Evolutionary conservation across 345 rosid genomes (phyloP).

Genomic region (Combretum micranthum): DNA sequence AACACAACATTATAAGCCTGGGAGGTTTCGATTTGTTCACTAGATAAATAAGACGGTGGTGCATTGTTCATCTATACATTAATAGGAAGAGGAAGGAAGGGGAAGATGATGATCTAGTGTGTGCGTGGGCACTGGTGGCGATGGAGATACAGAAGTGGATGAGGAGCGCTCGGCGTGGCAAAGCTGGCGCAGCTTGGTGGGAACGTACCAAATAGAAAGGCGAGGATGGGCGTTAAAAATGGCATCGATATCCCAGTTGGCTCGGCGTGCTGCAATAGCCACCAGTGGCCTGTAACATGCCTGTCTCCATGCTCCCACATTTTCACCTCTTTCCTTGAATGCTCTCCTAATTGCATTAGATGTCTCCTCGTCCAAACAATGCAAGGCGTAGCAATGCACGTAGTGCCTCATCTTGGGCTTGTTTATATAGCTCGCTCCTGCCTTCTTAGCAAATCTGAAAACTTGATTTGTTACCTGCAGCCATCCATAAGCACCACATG

Average conservation of each 20-base stretch:
- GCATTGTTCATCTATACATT: too few species aligned
- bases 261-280: conserved; percentile 68
- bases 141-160: conserved; percentile 25
- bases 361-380: conserved; percentile 82
- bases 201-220: conserved; percentile 93
- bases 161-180: conserved; percentile 71
- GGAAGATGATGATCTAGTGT: too few species aligned
- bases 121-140: conserved; percentile 1
- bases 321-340: conserved; percentile 91
- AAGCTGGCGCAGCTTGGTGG: conserved; percentile 92
- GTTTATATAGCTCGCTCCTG: conserved; percentile 95
- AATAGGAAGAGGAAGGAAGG: too few species aligned
- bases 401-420: conserved; percentile 99
- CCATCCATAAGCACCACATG: background rate
- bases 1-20: too few species aligned
- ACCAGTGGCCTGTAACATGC: conserved; percentile 94
- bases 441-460: conserved; percentile 85
- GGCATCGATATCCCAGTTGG: conserved; percentile 86
- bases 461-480: conserved; percentile 92
- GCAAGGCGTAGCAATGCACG: conserved; percentile 95
- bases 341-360: conserved; percentile 69
- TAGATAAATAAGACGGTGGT: too few species aligned
- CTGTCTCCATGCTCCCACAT: conserved; percentile 97
- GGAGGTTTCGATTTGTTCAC: too few species aligned
- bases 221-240: conserved; percentile 86